These are phyloP conservation scores for Trichaptum fuscoviolaceum DNA, from an alignment of 768 basidiomycete species.

Conservation along the genomic window DNA sequence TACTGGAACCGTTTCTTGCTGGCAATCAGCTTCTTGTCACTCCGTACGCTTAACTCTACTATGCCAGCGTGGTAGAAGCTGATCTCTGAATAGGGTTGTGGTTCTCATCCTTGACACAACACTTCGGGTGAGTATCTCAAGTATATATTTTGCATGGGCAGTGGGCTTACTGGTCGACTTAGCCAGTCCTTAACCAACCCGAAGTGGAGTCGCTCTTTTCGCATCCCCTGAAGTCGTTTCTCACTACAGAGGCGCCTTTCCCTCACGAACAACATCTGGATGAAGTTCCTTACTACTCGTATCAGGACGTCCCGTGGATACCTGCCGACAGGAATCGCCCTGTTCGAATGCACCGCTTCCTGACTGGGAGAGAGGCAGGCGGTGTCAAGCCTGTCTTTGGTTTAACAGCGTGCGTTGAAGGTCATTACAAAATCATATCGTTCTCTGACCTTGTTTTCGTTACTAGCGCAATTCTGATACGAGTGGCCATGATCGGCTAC, in stretches of 20 bases:
- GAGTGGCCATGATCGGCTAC: constrained; percentile 45
- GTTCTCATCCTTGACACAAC: constrained; percentile 79
- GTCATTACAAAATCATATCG: not conserved
- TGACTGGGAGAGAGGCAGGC: constrained; percentile 80
- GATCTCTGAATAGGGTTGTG: constrained; percentile 53
- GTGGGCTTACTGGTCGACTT: not conserved
- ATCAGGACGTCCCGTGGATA: constrained; percentile 45
- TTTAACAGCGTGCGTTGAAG: constrained; percentile 67
- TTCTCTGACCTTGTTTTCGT: constrained; percentile 1
- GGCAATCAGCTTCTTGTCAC: constrained; percentile 72
- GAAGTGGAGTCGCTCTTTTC: constrained; percentile 85
- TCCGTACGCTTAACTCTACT: constrained; percentile 51
- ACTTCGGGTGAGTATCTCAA: constrained; percentile 44
- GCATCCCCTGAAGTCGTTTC: constrained; percentile 73
- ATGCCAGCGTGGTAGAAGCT: not conserved
- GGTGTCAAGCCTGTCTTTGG: constrained; percentile 89
- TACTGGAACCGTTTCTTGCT: constrained; percentile 75
- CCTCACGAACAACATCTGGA: constrained; percentile 45
- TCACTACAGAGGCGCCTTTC: constrained; percentile 56
- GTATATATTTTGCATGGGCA: too few relatives aligned
- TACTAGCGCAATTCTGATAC: constrained; percentile 46
- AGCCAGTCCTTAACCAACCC: constrained; percentile 76
- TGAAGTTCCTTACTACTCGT: constrained; percentile 63
- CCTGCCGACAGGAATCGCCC: constrained; percentile 23
- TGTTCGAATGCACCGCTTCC: constrained; percentile 68